A percentile compares a stretch with the other conserved stretches of the same genome.
These are phyloP conservation scores for Ceratocystis papillata DNA, from an alignment of 2,329 filamentous ascomycete genomes.

Conservation along the genomic window DNA sequence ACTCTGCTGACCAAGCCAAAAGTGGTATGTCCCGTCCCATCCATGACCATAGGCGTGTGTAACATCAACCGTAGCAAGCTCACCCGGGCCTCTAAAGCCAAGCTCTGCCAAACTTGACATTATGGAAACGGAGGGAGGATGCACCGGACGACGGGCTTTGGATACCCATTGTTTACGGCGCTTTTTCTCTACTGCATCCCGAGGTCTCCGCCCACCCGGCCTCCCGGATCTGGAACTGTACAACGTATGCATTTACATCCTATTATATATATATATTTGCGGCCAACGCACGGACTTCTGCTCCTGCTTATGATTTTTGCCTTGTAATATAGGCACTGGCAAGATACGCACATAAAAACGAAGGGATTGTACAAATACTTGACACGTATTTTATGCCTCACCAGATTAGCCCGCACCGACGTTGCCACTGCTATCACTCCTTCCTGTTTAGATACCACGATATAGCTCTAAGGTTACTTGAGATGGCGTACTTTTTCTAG, in stretches of 20 bases:
- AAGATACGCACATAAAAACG: too few species aligned
- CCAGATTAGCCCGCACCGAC: neutral
- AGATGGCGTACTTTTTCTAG: neutral
- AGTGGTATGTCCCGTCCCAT: neutral
- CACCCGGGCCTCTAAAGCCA: neutral
- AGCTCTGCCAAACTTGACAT: neutral
- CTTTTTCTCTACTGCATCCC: neutral
- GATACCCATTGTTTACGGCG: neutral
- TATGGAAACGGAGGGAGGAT: neutral
- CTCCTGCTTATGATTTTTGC: neutral
- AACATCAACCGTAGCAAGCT: neutral
- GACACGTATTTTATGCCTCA: conserved; percentile 4
- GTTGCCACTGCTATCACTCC: conserved; percentile 12
- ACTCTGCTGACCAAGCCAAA: neutral
- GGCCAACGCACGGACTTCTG: neutral
- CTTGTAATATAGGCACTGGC: neutral
- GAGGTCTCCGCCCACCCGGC: neutral
- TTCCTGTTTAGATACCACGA: neutral
- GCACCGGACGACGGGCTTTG: neutral
- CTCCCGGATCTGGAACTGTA: neutral
- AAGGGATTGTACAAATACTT: neutral
- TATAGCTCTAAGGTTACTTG: neutral
- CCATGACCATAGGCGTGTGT: conserved; percentile 1
- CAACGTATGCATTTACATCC: neutral
- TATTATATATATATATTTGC: neutral